Evolutionary conservation across 1,139 yeast species (phyloP).

Genomic region (Candida anutae): DNA sequence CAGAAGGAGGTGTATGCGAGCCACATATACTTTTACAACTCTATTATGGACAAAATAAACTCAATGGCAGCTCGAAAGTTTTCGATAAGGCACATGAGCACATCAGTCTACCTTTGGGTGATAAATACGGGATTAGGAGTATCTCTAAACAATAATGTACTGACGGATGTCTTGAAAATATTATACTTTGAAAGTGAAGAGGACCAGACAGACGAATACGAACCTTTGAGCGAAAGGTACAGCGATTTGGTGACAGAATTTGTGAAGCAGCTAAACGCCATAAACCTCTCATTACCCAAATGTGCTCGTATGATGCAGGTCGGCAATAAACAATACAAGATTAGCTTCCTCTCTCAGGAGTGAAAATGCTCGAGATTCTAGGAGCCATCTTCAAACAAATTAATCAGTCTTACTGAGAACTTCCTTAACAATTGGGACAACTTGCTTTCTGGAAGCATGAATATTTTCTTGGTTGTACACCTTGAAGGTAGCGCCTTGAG

Average conservation of each 20-base stretch:
- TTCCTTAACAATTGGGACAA: slow-evolving; percentile 56
- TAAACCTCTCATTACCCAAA: slow-evolving; percentile 24
- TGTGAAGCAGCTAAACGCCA: slow-evolving; percentile 14
- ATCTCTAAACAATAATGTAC: slow-evolving; percentile 5
- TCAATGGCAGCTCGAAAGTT: slow-evolving; percentile 39
- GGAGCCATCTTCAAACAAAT: no score
- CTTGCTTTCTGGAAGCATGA: slow-evolving; percentile 73
- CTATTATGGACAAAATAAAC: slow-evolving; percentile 38
- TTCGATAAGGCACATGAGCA: slow-evolving; percentile 20
- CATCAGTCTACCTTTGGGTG: slow-evolving; percentile 14
- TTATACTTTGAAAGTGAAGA: slow-evolving; percentile 8
- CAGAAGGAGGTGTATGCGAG: slow-evolving; percentile 22
- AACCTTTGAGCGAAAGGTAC: slow-evolving; percentile 9
- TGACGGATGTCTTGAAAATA: slow-evolving; percentile 11
- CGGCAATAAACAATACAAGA: slow-evolving; percentile 8
- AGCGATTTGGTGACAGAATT: slow-evolving; percentile 14
- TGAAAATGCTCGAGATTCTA: no score
- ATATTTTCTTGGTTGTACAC: slow-evolving; percentile 47
- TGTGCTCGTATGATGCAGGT: slow-evolving; percentile 10
- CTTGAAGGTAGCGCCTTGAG: slow-evolving; percentile 8
- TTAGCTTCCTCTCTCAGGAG: slow-evolving; percentile 13
- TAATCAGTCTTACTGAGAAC: no score
- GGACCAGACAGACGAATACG: slow-evolving; percentile 10
- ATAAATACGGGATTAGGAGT: slow-evolving; percentile 14
- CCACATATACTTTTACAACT: slow-evolving; percentile 28